Evolutionary conservation across 1,284 basidiomycete genomes (phyloP), one percentile per base, ranked within the genome.

Genomic region (Peniophora sp.): DNA sequence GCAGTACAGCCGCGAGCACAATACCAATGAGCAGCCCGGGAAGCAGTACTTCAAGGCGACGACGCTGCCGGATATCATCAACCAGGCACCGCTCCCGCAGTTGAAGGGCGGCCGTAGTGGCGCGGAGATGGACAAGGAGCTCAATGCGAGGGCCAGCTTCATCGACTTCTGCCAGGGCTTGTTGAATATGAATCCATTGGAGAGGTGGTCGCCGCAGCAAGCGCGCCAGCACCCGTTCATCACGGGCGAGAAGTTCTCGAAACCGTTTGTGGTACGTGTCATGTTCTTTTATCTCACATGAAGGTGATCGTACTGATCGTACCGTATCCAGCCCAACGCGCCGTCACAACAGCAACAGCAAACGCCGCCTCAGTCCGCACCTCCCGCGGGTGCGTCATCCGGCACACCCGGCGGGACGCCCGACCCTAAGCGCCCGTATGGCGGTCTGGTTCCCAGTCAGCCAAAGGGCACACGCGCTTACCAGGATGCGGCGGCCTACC

Each of bases 41-140:
- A 98, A 99, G 68, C 94, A 97, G 68, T 99, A 99, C 68, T 99
- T 99, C 76, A 93, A 94, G 66, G 92, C 94, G 22, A 92, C 84
- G 15, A 88, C 92, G 18, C 70, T 99, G 47, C 92, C 91, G 3
- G 96, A 99, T 54, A 97, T 99, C 62, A 89, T 99, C 67, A 93
- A 93, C 67, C 90, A 89, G 51, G 95, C 97, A 51, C 93, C 95
- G 18, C 85, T 96, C 76, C 85, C 92, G 20, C 74, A 75, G 36
- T 83, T 82, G 60, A 88, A 88, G 63, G 74, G 79, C 2, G 66
- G 84, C 49, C 79, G 91, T 55, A 88, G 89, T 61, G 79, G 81
- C 51, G 82, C 87, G 39, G 97, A 99, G 63, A 73, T 95, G 57
- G 94, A 98, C 59, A 97, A 96, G 73, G 95, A 98, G 70, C 83